Percentiles rank a stretch among this genome's conserved stretches.
These are phyloP conservation scores for Mortierella sp. DNA, from an alignment of 371 early-diverging fungal genomes.

Conservation along the genomic window DNA sequence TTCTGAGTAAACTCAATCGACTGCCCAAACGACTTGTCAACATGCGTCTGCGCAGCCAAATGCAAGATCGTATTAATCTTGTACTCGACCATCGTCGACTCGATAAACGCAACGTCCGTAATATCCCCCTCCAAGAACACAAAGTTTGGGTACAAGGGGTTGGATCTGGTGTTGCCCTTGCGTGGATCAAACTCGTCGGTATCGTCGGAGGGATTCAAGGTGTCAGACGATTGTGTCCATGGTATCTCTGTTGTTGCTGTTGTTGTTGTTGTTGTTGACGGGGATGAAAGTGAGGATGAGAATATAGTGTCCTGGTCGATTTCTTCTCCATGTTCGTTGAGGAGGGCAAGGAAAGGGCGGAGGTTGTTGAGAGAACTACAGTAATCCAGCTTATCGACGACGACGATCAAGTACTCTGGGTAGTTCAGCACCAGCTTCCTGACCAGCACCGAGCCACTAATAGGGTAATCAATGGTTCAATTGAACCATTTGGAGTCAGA, in stretches of 20 bases:
- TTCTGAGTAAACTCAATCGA: constrained; percentile 89
- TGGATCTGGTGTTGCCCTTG: neutral
- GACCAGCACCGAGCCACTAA: constrained; percentile 73
- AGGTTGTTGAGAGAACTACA: constrained; percentile 82
- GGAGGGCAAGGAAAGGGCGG: constrained; percentile 59
- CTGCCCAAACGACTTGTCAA: constrained; percentile 92
- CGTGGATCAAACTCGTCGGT: neutral
- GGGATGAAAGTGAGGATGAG: constrained; percentile 66
- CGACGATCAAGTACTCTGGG: constrained; percentile 80
- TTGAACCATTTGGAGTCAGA: neutral
- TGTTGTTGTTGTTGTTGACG: constrained; percentile 62
- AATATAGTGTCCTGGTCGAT: neutral
- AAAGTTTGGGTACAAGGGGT: constrained; percentile 22
- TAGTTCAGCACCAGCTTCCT: constrained; percentile 74
- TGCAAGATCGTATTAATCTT: constrained; percentile 86
- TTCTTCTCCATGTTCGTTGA: neutral
- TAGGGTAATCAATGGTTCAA: neutral
- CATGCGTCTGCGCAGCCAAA: constrained; percentile 90
- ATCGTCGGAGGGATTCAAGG: neutral
- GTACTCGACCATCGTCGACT: constrained; percentile 76
- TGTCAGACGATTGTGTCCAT: neutral
- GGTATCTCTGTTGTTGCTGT: constrained; percentile 4
- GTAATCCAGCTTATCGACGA: constrained; percentile 88
- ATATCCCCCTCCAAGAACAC: constrained; percentile 75
- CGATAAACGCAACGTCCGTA: constrained; percentile 77